Evolutionary conservation across 2,329 filamentous ascomycete species (phyloP).

Genomic region (Fusarium euwallaceae): DNA sequence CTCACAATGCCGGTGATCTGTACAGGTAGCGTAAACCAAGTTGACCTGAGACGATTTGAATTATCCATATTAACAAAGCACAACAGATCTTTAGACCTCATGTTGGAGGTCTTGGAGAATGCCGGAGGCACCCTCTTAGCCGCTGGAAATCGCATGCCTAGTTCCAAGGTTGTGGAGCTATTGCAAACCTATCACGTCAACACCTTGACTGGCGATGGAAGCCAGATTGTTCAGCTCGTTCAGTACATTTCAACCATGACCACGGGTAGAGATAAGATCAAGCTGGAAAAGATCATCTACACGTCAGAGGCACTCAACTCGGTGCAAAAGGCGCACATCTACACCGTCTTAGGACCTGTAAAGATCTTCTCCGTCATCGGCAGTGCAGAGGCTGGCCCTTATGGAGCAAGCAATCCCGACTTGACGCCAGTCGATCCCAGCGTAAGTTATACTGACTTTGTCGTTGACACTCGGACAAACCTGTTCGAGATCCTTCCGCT

Average conservation of each 20-base stretch:
- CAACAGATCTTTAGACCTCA: slow-evolving; percentile 55
- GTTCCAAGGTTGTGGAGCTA: slow-evolving; percentile 43
- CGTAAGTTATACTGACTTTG: slow-evolving; percentile 48
- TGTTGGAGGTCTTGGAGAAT: slow-evolving; percentile 56
- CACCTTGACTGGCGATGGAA: slow-evolving; percentile 54
- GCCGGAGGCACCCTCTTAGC: slow-evolving; percentile 56
- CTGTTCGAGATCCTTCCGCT: slow-evolving; percentile 54
- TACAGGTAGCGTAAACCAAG: slow-evolving; percentile 51
- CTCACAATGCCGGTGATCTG: slow-evolving; percentile 52
- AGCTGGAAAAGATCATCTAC: slow-evolving; percentile 58
- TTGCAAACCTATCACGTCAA: slow-evolving; percentile 53
- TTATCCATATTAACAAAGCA: background rate
- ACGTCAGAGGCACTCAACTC: slow-evolving; percentile 57
- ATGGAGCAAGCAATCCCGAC: slow-evolving; percentile 50
- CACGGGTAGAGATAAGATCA: slow-evolving; percentile 40
- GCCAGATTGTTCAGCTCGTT: slow-evolving; percentile 54
- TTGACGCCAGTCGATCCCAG: slow-evolving; percentile 36
- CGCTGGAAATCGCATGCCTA: slow-evolving; percentile 49
- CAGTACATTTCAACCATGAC: slow-evolving; percentile 52
- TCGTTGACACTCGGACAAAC: slow-evolving; percentile 55
- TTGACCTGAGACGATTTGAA: accelerated
- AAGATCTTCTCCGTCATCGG: slow-evolving; percentile 57
- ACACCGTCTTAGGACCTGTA: slow-evolving; percentile 47
- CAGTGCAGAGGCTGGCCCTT: slow-evolving; percentile 59
- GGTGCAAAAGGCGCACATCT: slow-evolving; percentile 51